Evolutionary conservation across 495 filamentous ascomycete genomes (phyloP), one percentile per base, ranked within the genome.

Genomic region (Aspergillus steynii): DNA sequence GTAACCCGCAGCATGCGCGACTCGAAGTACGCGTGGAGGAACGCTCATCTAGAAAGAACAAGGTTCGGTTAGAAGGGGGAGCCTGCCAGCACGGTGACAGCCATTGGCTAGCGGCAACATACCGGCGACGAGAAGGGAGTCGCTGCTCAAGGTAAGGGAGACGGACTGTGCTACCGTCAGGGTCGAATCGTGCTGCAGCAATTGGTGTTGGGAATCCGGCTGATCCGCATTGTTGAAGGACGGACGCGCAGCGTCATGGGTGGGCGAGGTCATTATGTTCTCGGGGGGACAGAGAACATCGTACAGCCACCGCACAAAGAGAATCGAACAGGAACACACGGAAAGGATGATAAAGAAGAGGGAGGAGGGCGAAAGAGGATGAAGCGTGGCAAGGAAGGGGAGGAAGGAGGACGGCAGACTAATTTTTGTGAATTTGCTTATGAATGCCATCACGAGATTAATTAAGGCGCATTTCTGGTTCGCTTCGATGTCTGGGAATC

Each of bases 61-160:
- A 5, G 25, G 15, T 14, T 58, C 42, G 58, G 37, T 56, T 47
- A 60, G 42, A 37, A 55, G 5, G 20, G 49, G 50, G 48, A n/a
- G 34, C 12, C 20, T 50, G n/a, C 25, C 25, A 29, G 2, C 1
- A 28, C 20, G 62, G 58, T 25, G 46, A 32, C 50, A 50, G 47
- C 9, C 15, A 50, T 53, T 50, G 53, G 60, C 15, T 3, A 59
- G 46, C 26, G 27, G 45, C 15, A 26, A 66, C 74, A 57, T 79
- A 87, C 86, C 86, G n/a, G 85, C 71, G 10, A 90, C 77, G 58
- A 88, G 77, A 50, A 91, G 77, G 34, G 85, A 83, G 63, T 89
- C 86, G 1, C 82, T 84, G n/a, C 81, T 82, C 31, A 90, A 72
- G 8, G 84, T 88, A 59, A 90, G 70, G 2, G 84, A 85, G 15